These are phyloP conservation scores for Vitis cinerea DNA, from an alignment of 164 flowering plant species.

Conservation along the genomic window DNA sequence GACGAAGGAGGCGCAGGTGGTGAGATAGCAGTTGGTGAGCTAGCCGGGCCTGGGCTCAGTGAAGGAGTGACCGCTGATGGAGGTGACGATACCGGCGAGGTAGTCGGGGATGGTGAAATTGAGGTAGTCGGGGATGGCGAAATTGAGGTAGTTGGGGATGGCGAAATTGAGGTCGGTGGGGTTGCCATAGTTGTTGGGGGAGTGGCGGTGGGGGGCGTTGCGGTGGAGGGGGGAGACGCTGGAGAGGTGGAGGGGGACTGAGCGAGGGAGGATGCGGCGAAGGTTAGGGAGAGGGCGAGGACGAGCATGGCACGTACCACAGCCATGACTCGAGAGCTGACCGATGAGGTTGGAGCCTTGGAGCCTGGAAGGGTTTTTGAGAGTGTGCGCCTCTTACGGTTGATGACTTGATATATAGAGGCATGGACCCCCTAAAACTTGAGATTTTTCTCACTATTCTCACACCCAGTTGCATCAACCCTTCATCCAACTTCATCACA, in stretches of 20 bases:
- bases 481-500: no score
- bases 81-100: neutral
- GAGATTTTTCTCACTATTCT: no score
- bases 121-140: slow-evolving; percentile 1
- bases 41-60: neutral
- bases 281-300: slow-evolving; percentile 16
- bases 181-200: slow-evolving; percentile 11
- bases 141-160: slow-evolving; percentile 2
- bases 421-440: no score
- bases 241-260: slow-evolving; percentile 9
- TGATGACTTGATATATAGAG: no score
- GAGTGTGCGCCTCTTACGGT: no score
- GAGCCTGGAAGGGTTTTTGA: no score
- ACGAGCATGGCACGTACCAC: slow-evolving; percentile 32
- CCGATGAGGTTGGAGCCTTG: no score
- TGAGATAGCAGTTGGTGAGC: slow-evolving; percentile 9
- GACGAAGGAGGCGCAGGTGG: slow-evolving; percentile 13
- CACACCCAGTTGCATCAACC: no score
- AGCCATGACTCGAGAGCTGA: slow-evolving; percentile 29
- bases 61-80: neutral
- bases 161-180: slow-evolving; percentile 11
- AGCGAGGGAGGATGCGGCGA: slow-evolving; percentile 26
- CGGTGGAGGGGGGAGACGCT: neutral
- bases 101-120: neutral
- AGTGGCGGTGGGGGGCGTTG: slow-evolving; percentile 5